A percentile compares a stretch with the other conserved stretches of the same genome.
phyloP scores from a whole-genome alignment of 768 basidiomycete genomes.

The Hygrophorus pudorinus region DNA sequence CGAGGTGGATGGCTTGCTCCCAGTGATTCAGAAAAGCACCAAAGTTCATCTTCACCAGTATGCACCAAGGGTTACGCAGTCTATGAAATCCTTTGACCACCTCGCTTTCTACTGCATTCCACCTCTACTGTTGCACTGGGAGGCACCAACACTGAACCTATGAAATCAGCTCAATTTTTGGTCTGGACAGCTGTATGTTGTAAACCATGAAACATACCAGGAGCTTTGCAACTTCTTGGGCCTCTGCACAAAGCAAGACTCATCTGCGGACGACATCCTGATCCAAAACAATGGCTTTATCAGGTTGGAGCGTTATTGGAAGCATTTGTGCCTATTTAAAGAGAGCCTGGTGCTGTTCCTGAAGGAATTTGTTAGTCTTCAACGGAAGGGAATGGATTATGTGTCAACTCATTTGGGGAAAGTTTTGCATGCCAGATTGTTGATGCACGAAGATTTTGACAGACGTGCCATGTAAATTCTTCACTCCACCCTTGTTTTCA shows the following conservation, averaged over 20 bases:
- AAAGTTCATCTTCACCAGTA: slow-evolving; percentile 32
- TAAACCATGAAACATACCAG: slow-evolving; percentile 21
- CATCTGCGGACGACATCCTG: slow-evolving; percentile 7
- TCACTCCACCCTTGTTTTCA: too few relatives aligned
- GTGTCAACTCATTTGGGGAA: slow-evolving; percentile 30
- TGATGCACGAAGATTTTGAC: slow-evolving; percentile 2
- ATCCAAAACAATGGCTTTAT: slow-evolving; percentile 24
- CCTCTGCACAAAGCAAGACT: slow-evolving; percentile 13
- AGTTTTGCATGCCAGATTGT: slow-evolving; percentile 16
- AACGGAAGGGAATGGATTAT: slow-evolving; percentile 30
- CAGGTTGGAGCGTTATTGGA: slow-evolving; percentile 11
- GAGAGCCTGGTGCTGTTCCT: slow-evolving; percentile 25
- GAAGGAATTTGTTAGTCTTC: slow-evolving; percentile 22
- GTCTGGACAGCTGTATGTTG: slow-evolving; percentile 35
- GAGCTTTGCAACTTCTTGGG: slow-evolving; percentile 27
- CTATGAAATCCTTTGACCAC: slow-evolving; percentile 28
- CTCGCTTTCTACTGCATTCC: slow-evolving; percentile 22
- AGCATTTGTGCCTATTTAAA: slow-evolving; percentile 20
- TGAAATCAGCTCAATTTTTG: slow-evolving; percentile 30
- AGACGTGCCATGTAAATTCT: not conserved
- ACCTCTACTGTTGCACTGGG: slow-evolving; percentile 12
- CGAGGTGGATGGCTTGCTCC: slow-evolving; percentile 29
- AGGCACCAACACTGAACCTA: slow-evolving; percentile 6
- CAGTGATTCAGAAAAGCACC: slow-evolving; percentile 21
- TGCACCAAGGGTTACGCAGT: slow-evolving; percentile 24